A percentile compares a stretch with the other conserved stretches of the same genome.
Conservation (phyloP, 1,139 yeast genomes). For the Taphrina communis region DNA sequence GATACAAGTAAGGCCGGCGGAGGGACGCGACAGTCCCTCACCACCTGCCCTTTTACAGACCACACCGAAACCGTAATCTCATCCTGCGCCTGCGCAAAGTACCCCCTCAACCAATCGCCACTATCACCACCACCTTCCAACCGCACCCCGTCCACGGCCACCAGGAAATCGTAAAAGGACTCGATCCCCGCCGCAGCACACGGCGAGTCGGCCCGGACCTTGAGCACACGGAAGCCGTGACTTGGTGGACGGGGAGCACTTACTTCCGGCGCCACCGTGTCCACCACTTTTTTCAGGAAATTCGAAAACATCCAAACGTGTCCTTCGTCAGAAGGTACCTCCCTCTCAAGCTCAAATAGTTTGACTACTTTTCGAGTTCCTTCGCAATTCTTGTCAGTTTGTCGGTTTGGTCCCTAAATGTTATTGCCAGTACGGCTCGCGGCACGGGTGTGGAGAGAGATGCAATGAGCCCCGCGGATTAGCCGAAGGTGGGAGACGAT, state of each 20-base stretch:
- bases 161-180: conserved; percentile 83
- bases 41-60: conserved; percentile 33
- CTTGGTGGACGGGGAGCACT: conserved; percentile 28
- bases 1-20: conserved; percentile 19
- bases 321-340: no score
- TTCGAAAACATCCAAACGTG: conserved; percentile 27
- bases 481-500: no score
- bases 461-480: no score
- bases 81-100: conserved; percentile 28
- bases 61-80: conserved; percentile 21
- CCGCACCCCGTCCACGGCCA: conserved; percentile 66
- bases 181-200: conserved; percentile 64
- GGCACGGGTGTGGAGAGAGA: no score
- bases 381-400: no score
- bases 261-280: conserved; percentile 35
- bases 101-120: conserved; percentile 24
- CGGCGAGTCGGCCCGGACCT: conserved; percentile 56
- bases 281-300: conserved; percentile 36
- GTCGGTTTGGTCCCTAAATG: no score
- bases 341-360: no score
- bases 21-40: conserved; percentile 33
- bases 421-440: no score
- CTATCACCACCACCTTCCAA: conserved; percentile 15
- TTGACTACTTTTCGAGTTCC: no score
- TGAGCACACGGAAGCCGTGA: conserved; percentile 62